These are phyloP conservation scores for Strobilomyces dryophilus DNA, from an alignment of 768 basidiomycete species.

Conservation along the genomic window DNA sequence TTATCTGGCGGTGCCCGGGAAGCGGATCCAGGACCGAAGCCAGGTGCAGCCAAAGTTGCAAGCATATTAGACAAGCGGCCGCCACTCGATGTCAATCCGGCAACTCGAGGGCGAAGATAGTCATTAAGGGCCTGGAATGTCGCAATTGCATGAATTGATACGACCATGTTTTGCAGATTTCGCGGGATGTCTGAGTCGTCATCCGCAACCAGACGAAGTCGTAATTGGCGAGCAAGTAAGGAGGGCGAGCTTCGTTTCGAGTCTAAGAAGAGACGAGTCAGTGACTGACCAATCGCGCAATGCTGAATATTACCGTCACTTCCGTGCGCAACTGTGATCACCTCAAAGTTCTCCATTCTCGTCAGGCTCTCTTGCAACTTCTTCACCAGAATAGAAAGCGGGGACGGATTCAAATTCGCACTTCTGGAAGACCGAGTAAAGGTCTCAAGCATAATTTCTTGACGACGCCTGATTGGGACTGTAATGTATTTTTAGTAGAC, in stretches of 20 bases:
- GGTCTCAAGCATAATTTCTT: slow-evolving; percentile 75
- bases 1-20: slow-evolving; percentile 34
- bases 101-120: slow-evolving; percentile 87
- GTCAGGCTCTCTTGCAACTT: slow-evolving; percentile 95
- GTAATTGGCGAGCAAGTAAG: slow-evolving; percentile 86
- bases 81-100: slow-evolving; percentile 59
- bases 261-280: slow-evolving; percentile 41
- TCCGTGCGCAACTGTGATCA: slow-evolving; percentile 81
- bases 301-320: slow-evolving; percentile 56
- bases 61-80: slow-evolving; percentile 82
- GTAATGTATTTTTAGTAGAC: slow-evolving; percentile 5
- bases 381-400: slow-evolving; percentile 81
- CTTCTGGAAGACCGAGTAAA: slow-evolving; percentile 57
- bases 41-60: slow-evolving; percentile 80
- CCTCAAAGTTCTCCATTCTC: slow-evolving; percentile 93
- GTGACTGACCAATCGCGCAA: neutral
- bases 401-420: slow-evolving; percentile 45
- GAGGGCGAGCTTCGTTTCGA: slow-evolving; percentile 90
- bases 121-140: slow-evolving; percentile 97
- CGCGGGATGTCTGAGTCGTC: slow-evolving; percentile 88
- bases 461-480: slow-evolving; percentile 66
- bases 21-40: slow-evolving; percentile 52
- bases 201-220: slow-evolving; percentile 83
- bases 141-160: slow-evolving; percentile 97
- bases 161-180: slow-evolving; percentile 83